Evolutionary conservation across 2,329 filamentous ascomycete species (phyloP).

Genomic region (Chrysoporthe cubensis): DNA sequence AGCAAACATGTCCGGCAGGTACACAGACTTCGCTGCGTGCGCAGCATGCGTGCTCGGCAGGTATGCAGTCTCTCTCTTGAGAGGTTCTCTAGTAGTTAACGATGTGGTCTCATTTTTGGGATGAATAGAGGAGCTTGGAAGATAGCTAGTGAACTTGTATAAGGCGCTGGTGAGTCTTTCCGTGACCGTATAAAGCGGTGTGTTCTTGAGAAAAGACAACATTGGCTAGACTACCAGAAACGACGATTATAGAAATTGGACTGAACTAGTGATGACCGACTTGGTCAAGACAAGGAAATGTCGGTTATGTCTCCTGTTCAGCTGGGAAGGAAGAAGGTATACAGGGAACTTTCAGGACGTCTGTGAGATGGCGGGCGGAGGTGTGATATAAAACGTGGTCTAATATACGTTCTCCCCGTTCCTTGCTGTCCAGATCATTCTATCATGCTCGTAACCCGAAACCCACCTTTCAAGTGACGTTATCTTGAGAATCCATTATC

Average conservation of each 20-base stretch:
- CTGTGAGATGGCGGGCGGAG: too few relatives aligned
- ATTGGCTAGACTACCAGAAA: background rate
- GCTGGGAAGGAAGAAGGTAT: background rate
- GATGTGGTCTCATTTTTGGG: background rate
- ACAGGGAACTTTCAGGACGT: too few relatives aligned
- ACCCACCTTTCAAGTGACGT: too few relatives aligned
- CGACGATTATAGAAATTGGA: too few relatives aligned
- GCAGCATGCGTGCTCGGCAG: background rate
- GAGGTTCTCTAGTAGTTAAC: background rate
- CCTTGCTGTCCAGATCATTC: too few relatives aligned
- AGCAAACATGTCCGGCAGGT: background rate
- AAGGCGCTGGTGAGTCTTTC: background rate
- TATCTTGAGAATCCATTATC: too few relatives aligned
- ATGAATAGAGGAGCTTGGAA: background rate
- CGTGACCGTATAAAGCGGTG: background rate
- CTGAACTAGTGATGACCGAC: background rate
- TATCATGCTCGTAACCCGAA: too few relatives aligned
- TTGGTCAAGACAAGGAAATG: background rate
- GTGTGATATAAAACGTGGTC: too few relatives aligned
- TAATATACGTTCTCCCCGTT: too few relatives aligned
- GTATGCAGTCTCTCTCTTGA: background rate
- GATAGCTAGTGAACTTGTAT: background rate
- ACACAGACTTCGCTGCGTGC: background rate
- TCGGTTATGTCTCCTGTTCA: background rate
- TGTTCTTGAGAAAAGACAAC: background rate